Evolutionary conservation across 192 early-diverging fungal species (phyloP).

Genomic region (Oehlia diaphana): DNA sequence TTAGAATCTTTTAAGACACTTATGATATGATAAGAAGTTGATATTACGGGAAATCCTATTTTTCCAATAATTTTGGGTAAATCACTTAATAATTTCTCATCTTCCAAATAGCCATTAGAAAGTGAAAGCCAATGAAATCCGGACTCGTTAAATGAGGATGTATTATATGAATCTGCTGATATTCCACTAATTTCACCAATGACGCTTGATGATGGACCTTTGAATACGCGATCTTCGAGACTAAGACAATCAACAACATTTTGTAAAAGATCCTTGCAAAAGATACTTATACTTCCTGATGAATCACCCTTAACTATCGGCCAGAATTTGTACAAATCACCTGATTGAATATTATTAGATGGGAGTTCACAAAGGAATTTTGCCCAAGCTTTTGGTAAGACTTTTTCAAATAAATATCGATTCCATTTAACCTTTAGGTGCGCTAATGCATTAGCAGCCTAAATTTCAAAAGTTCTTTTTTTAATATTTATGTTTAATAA

Average conservation of each 20-base stretch:
- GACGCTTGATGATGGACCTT: not conserved
- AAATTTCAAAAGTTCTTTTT: not conserved
- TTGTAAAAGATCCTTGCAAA: not conserved
- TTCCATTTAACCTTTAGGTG: not conserved
- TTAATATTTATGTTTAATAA: not conserved
- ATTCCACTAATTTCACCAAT: not conserved
- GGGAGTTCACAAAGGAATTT: not conserved
- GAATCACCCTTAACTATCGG: not conserved
- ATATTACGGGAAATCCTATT: conserved; percentile 5
- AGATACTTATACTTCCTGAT: not conserved
- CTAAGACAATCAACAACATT: not conserved
- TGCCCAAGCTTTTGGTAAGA: not conserved
- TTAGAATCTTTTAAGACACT: not conserved
- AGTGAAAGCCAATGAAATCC: conserved; percentile 6
- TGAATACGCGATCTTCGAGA: not conserved
- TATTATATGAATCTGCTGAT: too few relatives aligned
- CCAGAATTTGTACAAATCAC: not conserved
- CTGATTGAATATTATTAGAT: not conserved
- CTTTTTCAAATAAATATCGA: not conserved
- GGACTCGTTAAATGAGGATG: not conserved
- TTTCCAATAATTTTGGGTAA: not conserved
- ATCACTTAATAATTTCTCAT: not conserved
- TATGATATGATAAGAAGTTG: not conserved
- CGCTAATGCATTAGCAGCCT: not conserved
- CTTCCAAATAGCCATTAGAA: not conserved